Base-by-base conservation (phyloP, 768 basidiomycete species). In the Roridomyces roridus region DNA sequence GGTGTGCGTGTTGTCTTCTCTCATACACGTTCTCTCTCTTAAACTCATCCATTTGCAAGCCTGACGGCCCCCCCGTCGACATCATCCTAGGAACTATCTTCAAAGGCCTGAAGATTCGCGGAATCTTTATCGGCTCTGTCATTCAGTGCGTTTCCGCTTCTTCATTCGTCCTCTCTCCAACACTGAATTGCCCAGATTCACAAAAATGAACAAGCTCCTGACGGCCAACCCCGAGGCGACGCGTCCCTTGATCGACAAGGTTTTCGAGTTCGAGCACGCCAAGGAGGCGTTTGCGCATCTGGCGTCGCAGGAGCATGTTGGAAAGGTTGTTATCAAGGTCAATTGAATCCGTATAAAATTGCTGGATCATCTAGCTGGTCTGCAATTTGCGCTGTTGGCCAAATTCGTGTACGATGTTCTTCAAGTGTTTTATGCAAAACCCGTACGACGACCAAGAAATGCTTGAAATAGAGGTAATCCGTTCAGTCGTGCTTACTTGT, bases 41-140 rank as follows among this genome's bases (percentile, higher is more conserved):
- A n/a, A n/a, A n/a, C n/a, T n/a, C n/a, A n/a, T n/a, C n/a, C n/a
- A n/a, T n/a, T n/a, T n/a, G n/a, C n/a, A 24, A 50, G 49, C 45
- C 34, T 4, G 39, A 70, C 66, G 64, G 63, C 17, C 51, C 59
- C 1, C 48, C 51, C 4, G 64, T 65, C 15, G 66, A 70, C 37
- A 71, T 76, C 45, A 45, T 77, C 18, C 49, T 55, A 18, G 62
- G 64, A 39, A 50, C 49, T 23, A 66, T 73, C 11, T 66, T 75
- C 14, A 63, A 60, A 31, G 74, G 70, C 3, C 72, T 76, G 21
- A 67, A 62, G 17, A 48, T 80, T 29, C 77, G 75, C 4, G 82
- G 81, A 15, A 74, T 82, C 25, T 69, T 77, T 28, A 68, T 80
- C 43, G 81, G 81, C 29, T 77, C 77, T 15, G 69, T 79, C 31